Conservation (phyloP, 495 filamentous ascomycete species). For the Aspergillus affinis region DNA sequence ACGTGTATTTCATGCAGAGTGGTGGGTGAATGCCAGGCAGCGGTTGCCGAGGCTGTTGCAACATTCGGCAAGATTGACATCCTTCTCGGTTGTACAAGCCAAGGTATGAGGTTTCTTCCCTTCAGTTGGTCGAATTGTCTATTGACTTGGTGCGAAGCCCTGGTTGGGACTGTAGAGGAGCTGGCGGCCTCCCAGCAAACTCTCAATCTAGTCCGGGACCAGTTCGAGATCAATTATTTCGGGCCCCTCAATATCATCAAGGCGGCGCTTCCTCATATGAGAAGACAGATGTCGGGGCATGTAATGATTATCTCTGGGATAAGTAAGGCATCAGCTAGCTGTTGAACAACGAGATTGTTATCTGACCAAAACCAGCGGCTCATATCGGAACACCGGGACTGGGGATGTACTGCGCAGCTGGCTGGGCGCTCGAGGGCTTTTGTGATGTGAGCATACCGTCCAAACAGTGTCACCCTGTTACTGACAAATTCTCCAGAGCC, state of each 20-base stretch:
- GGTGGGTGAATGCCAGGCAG: slow-evolving; percentile 67
- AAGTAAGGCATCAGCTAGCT: slow-evolving; percentile 44
- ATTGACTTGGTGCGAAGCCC: slow-evolving; percentile 47
- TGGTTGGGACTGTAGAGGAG: slow-evolving; percentile 92
- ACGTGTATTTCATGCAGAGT: slow-evolving; percentile 28
- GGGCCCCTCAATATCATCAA: slow-evolving; percentile 95
- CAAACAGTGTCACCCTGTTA: background rate
- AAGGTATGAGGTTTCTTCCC: slow-evolving; percentile 52
- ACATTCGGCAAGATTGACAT: slow-evolving; percentile 88
- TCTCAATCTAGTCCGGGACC: slow-evolving; percentile 75
- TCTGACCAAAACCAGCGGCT: slow-evolving; percentile 51
- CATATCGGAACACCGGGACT: slow-evolving; percentile 92
- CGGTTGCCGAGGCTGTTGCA: slow-evolving; percentile 80
- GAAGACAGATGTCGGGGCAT: slow-evolving; percentile 77
- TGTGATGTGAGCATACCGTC: slow-evolving; percentile 62
- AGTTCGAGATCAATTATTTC: slow-evolving; percentile 94
- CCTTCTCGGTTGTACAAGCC: slow-evolving; percentile 80
- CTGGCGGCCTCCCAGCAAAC: slow-evolving; percentile 71
- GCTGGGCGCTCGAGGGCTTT: slow-evolving; percentile 97
- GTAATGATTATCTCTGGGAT: slow-evolving; percentile 88
- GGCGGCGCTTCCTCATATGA: slow-evolving; percentile 76
- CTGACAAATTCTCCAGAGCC: slow-evolving; percentile 50
- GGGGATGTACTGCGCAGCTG: slow-evolving; percentile 85
- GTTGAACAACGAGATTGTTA: background rate
- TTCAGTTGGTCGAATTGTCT: background rate